Conservation (phyloP, 805 yeast species). For the Zygosaccharomyces bailii region DNA sequence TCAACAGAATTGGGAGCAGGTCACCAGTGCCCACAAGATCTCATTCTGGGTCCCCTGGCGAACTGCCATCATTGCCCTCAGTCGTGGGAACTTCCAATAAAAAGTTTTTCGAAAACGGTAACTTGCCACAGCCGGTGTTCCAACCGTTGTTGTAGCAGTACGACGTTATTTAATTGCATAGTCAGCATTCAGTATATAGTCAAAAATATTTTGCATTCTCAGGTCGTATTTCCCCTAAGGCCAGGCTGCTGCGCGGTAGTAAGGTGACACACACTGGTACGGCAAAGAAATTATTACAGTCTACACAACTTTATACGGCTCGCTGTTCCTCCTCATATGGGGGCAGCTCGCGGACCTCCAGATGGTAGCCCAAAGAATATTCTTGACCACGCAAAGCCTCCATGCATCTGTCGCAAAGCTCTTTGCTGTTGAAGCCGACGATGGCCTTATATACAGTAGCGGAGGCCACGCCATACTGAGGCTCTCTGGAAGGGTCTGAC, state of each 20-base stretch:
- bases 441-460: conserved; percentile 34
- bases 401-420: conserved; percentile 27
- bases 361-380: conserved; percentile 29
- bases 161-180: conserved; percentile 4
- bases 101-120: conserved; percentile 28
- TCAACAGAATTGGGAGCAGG: conserved; percentile 20
- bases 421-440: conserved; percentile 34
- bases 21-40: conserved; percentile 13
- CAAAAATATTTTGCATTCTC: neutral
- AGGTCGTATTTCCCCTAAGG: too few species aligned
- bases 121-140: conserved; percentile 33
- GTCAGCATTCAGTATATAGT: conserved; percentile 9
- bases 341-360: conserved; percentile 26
- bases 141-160: conserved; percentile 26
- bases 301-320: neutral
- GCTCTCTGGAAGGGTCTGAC: conserved; percentile 5
- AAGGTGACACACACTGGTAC: too few species aligned
- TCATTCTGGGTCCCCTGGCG: conserved; percentile 4
- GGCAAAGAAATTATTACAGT: neutral
- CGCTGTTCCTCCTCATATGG: conserved; percentile 23
- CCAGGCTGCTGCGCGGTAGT: too few species aligned
- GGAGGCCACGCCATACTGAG: conserved; percentile 23
- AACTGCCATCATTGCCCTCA: conserved; percentile 10
- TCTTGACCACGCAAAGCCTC: conserved; percentile 30
- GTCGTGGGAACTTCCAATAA: conserved; percentile 11